These are phyloP conservation scores for Nevesoporus exiguus DNA, from an alignment of 768 basidiomycete species.

Conservation along the genomic window DNA sequence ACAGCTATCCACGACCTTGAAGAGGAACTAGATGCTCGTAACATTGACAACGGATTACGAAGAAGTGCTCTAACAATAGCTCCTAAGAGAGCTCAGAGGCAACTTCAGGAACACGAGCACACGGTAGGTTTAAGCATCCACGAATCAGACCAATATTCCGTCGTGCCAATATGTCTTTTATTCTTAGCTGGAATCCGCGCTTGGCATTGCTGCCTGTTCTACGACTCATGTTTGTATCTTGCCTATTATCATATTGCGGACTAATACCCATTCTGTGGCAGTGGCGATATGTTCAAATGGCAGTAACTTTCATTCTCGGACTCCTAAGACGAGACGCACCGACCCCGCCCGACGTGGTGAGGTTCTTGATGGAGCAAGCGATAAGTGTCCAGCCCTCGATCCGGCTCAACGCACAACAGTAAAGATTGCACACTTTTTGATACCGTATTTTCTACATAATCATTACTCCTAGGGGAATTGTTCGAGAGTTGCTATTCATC, in stretches of 20 bases:
- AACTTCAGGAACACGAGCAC: constrained; percentile 43
- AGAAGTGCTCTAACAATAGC: constrained; percentile 42
- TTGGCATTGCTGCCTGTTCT: constrained; percentile 56
- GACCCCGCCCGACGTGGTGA: constrained; percentile 50
- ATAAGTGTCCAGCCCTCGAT: constrained; percentile 72
- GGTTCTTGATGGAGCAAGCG: constrained; percentile 62
- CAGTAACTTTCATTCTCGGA: constrained; percentile 55
- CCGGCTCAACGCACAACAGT: constrained; percentile 64
- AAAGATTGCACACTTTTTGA: constrained; percentile 9
- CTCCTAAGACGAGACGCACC: constrained; percentile 62
- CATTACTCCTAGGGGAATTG: constrained; percentile 48
- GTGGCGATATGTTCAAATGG: constrained; percentile 83
- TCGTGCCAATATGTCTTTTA: constrained; percentile 1
- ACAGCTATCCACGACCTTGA: constrained; percentile 47
- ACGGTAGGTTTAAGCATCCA: constrained; percentile 39
- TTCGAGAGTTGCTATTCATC: constrained; percentile 62
- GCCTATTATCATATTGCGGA: not conserved
- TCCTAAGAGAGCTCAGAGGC: constrained; percentile 39
- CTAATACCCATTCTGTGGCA: constrained; percentile 30
- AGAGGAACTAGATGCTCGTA: constrained; percentile 44
- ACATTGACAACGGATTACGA: constrained; percentile 44
- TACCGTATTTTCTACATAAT: not conserved
- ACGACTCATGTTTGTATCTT: constrained; percentile 64
- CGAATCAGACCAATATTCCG: not conserved
- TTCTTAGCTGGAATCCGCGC: constrained; percentile 53